These are phyloP conservation scores for Thielaviopsis euricoi DNA, from an alignment of 2,329 filamentous ascomycete species.

Conservation along the genomic window DNA sequence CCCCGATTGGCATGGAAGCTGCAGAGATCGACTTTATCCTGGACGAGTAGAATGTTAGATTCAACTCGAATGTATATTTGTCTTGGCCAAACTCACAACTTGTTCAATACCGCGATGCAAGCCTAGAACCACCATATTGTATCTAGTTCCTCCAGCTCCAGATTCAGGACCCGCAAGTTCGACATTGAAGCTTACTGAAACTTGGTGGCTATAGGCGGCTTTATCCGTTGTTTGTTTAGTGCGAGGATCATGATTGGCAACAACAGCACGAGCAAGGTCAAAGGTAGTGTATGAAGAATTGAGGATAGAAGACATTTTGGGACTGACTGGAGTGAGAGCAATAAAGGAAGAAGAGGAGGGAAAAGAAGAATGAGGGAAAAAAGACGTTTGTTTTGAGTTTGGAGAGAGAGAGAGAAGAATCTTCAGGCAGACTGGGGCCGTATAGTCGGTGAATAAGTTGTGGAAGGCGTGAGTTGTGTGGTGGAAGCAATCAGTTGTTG, in stretches of 20 bases:
- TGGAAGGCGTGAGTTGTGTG: neutral
- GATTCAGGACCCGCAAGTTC: neutral
- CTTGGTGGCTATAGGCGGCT: conserved; percentile 4
- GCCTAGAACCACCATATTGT: conserved; percentile 5
- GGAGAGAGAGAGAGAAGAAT: neutral
- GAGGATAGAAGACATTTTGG: conserved; percentile 6
- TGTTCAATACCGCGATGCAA: conserved; percentile 3
- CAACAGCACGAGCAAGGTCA: conserved; percentile 7
- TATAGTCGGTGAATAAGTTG: neutral
- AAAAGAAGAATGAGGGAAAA: conserved; percentile 2
- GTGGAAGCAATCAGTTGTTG: neutral
- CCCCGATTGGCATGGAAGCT: neutral
- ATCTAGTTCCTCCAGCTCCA: conserved; percentile 1
- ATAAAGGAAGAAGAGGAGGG: too few relatives aligned
- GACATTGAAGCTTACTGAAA: conserved; percentile 2
- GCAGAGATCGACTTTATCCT: conserved; percentile 9
- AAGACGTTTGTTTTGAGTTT: neutral
- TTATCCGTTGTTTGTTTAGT: conserved; percentile 10
- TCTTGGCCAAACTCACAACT: conserved; percentile 1
- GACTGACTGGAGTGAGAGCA: too few relatives aligned
- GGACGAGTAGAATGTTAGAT: neutral
- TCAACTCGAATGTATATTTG: neutral
- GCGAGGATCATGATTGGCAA: conserved; percentile 10
- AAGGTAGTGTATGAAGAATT: conserved; percentile 1
- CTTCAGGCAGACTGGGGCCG: neutral